Evolutionary conservation across 805 yeast genomes (phyloP), one percentile per base, ranked within the genome.

Genomic region (Zygoascus flipseniorum): DNA sequence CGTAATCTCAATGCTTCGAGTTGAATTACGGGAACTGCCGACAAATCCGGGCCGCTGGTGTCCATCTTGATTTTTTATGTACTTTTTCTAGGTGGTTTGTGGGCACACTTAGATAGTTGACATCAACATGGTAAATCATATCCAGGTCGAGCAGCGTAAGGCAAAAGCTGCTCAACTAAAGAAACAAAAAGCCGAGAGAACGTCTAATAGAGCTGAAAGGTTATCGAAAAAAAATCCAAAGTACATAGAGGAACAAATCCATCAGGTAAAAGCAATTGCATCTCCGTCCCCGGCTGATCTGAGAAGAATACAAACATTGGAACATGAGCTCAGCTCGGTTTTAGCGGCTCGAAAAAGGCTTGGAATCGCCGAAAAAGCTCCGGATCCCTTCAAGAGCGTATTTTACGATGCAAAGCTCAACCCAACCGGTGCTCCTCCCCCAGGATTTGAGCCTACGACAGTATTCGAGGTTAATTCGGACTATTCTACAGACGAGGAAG

Each of bases 1-100:
- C 87, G 71, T 61, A 83, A 75, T 54, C 89, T 66, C 4, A 83
- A 68, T 5, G 85, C 77, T 57, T 84, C 89, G 9, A 84, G 68
- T 1, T 84, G 78, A 49, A 78, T 79, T 0, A 80, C 74, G 0
- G 89, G 88, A 1, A 82, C 78, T 11, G 76, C 77, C 6, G 73
- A 65, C 54, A 67, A 65, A 51, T 74, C 73, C 43, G 63, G 55
- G 39, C 42, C 47, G 32, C 35, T 20, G 47, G 41, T 44, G 18
- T 35, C 42, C 43, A 43, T 49, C 19, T 20, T 16, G 4, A 35
- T 35, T 49, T 9, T 20, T 16, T 18, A 35, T 35, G 16, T 35
- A 13, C 35, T 8, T 35, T 3, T 13, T 10, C 39, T 3, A 13
- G 8, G 9, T 35, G 8, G 5, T 3, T 13, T 11, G 16, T 35